Evolutionary conservation across 2,329 filamentous ascomycete genomes (phyloP).

Genomic region (Scopulariopsis brevicaulis): DNA sequence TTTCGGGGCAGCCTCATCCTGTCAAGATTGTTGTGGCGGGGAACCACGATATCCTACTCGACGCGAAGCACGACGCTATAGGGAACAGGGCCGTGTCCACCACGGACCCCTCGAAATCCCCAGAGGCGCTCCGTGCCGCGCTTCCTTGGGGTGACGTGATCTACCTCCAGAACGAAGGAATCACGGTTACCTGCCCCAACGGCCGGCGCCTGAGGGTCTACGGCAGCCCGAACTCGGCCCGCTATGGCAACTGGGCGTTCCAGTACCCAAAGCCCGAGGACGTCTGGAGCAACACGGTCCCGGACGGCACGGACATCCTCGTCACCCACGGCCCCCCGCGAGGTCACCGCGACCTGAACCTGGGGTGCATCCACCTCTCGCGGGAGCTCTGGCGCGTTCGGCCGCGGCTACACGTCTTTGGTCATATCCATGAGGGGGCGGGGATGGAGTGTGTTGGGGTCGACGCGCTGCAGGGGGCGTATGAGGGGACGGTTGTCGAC

Average conservation of each 20-base stretch:
- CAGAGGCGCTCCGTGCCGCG: too few species aligned
- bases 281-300: conserved; percentile 14
- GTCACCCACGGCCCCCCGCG: conserved; percentile 25
- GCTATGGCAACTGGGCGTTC: conserved; percentile 26
- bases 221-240: conserved; percentile 18
- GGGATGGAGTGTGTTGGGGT: neutral
- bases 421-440: conserved; percentile 4
- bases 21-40: conserved; percentile 34
- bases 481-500: neutral
- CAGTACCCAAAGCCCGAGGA: conserved; percentile 21
- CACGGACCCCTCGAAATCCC: neutral
- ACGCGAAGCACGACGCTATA: conserved; percentile 15
- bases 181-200: conserved; percentile 46
- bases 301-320: conserved; percentile 20
- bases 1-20: conserved; percentile 43
- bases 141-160: conserved; percentile 47
- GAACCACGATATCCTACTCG: conserved; percentile 29
- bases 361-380: conserved; percentile 16
- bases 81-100: conserved; percentile 8
- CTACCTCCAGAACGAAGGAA: conserved; percentile 62
- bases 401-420: conserved; percentile 6
- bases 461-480: neutral
- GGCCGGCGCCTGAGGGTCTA: conserved; percentile 3
- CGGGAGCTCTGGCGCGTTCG: neutral
- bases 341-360: conserved; percentile 21